A percentile compares a stretch with the other conserved stretches of the same genome.
Conservation (phyloP, 305 asterid genomes). For the Nicotiana rustica region DNA sequence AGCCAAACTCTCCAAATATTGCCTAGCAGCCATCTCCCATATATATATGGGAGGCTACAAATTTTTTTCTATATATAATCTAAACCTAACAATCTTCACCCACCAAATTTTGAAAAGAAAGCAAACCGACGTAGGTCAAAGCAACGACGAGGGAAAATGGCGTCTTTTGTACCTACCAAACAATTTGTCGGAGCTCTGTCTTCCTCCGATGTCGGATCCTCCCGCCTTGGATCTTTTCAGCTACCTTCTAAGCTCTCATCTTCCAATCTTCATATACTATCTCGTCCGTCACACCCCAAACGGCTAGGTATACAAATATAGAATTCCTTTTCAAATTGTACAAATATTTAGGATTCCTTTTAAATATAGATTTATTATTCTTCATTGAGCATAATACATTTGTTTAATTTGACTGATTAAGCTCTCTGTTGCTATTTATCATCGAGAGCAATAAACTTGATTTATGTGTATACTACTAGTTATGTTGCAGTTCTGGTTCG, state of each 20-base stretch:
- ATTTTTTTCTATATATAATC: background rate
- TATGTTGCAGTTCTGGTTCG: slow-evolving; percentile 21
- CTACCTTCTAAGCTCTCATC: slow-evolving; percentile 48
- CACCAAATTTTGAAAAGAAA: slow-evolving; percentile 1
- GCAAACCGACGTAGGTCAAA: slow-evolving; percentile 5
- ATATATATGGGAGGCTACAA: background rate
- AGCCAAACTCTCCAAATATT: background rate
- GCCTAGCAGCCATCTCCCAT: slow-evolving; percentile 20
- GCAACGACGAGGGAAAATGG: slow-evolving; percentile 45
- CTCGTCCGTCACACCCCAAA: slow-evolving; percentile 60
- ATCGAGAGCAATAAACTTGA: slow-evolving; percentile 27
- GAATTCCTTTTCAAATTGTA: background rate
- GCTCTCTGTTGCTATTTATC: slow-evolving; percentile 19
- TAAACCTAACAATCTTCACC: background rate
- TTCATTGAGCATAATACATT: background rate
- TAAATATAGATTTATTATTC: background rate
- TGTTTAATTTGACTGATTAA: slow-evolving; percentile 20
- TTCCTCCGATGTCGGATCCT: slow-evolving; percentile 46
- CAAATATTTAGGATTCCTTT: background rate
- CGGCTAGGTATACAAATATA: slow-evolving; percentile 59
- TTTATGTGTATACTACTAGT: background rate
- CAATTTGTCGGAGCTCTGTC: slow-evolving; percentile 62
- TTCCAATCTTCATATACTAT: slow-evolving; percentile 53
- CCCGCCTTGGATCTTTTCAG: slow-evolving; percentile 58
- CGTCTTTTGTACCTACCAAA: slow-evolving; percentile 57